Evolutionary conservation across 768 basidiomycete genomes (phyloP), one percentile per base, ranked within the genome.

Genomic region (Flagelloscypha sp.): DNA sequence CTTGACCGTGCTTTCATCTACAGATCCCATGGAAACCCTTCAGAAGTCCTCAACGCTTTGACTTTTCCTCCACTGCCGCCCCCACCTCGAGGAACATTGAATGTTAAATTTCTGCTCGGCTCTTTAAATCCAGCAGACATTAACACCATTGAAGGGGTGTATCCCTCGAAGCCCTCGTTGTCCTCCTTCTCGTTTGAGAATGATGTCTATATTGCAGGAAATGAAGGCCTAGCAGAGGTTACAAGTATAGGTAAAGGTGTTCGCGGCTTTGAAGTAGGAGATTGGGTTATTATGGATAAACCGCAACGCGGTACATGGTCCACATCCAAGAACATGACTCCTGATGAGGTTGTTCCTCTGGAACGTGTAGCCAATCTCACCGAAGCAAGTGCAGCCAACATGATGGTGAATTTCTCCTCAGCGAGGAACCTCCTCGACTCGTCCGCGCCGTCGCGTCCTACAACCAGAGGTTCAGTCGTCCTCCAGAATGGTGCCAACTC

Each of bases 401-500:
- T 89, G 45, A 80, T 76, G 18, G 77, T 89, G 18, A 93, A 93
- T 50, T 84, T 84, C 2, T 67, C 86, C 0, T 86, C 88, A 0
- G 89, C 89, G 1, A 79, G 79, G 43, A 80, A 82, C 47, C 84
- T 93, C 79, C 68, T 93, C 7, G 67, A 66, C n/a, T n/a, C n/a
- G n/a, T n/a, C n/a, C n/a, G n/a, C n/a, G n/a, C n/a, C n/a, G n/a
- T n/a, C n/a, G n/a, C n/a, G n/a, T n/a, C n/a, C n/a, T n/a, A n/a
- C n/a, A n/a, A n/a, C n/a, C n/a, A 33, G 62, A 68, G 31, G 86
- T 80, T 3, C 83, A 86, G 30, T 90, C 80, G 65, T 93, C 11
- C 53, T 92, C 8, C 88, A 92, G 55, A 92, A 90, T 42, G 88
- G 85, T 18, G 79, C 78, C 13, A 92, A 92, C 47, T 83, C 83